Conservation (phyloP, 2,329 filamentous ascomycete genomes). For the Colletotrichum tropicale region DNA sequence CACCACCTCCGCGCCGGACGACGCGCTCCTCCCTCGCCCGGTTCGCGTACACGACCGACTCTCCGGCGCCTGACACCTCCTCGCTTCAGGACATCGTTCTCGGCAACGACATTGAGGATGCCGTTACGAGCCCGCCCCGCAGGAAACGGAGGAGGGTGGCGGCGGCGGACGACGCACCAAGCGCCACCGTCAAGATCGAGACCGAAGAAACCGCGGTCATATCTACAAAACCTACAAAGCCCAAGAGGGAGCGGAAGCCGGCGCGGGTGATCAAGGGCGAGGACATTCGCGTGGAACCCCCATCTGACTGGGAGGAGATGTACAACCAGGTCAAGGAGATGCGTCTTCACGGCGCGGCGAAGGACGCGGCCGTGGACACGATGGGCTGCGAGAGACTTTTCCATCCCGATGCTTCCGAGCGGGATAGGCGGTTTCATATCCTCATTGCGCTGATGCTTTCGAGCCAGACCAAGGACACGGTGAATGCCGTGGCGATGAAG, state of each 20-base stretch:
- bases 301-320: conserved; percentile 82
- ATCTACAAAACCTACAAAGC: conserved; percentile 21
- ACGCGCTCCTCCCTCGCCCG: conserved; percentile 55
- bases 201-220: conserved; percentile 33
- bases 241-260: conserved; percentile 46
- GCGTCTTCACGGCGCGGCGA: conserved; percentile 61
- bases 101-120: conserved; percentile 64
- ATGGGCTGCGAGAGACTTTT: conserved; percentile 92
- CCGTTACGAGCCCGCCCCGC: conserved; percentile 31
- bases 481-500: conserved; percentile 83
- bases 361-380: conserved; percentile 89
- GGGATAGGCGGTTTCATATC: conserved; percentile 80
- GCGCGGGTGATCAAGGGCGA: conserved; percentile 43
- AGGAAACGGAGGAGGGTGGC: conserved; percentile 54
- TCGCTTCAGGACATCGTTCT: background rate
- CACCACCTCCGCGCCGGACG: conserved; percentile 44
- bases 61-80: conserved; percentile 11
- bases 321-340: conserved; percentile 81
- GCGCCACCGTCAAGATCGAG: conserved; percentile 37
- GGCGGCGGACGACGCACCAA: conserved; percentile 24
- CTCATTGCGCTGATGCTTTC: conserved; percentile 89
- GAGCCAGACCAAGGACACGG: conserved; percentile 91
- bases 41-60: conserved; percentile 42
- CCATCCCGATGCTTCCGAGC: conserved; percentile 49
- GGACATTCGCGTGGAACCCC: conserved; percentile 56